phyloP scores from a whole-genome alignment of 2,329 filamentous ascomycete species.

The Tolypocladium tropicale region DNA sequence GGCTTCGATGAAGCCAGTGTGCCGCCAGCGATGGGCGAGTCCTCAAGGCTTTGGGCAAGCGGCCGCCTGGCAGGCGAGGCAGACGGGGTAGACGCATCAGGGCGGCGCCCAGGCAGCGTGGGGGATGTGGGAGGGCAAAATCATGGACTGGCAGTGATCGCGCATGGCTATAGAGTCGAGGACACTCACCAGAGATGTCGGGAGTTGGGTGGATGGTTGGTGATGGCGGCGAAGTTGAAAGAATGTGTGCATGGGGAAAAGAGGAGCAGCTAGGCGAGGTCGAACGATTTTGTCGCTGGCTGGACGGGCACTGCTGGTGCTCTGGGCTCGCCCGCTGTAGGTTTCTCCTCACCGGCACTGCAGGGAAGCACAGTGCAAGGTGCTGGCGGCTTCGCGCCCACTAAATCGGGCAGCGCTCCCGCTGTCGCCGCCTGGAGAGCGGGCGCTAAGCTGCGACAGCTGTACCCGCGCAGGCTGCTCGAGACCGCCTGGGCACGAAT shows the following conservation, averaged over 20 bases:
- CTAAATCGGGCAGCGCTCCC: not conserved
- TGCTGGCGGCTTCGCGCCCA: not conserved
- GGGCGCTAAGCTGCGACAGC: not conserved
- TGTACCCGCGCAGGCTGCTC: not conserved
- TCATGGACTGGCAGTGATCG: conserved; percentile 21
- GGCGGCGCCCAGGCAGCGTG: conserved; percentile 8
- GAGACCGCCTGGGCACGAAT: not conserved
- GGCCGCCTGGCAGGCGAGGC: not conserved
- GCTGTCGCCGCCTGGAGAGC: not conserved
- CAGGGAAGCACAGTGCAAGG: not conserved
- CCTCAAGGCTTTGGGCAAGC: not conserved
- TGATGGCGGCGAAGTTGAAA: conserved; percentile 23
- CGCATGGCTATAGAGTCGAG: conserved; percentile 21
- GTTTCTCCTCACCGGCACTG: not conserved
- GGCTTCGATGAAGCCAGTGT: conserved; percentile 1
- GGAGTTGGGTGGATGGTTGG: conserved; percentile 21
- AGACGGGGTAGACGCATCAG: not conserved
- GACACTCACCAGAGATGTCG: conserved; percentile 26
- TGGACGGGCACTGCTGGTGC: conserved; percentile 1
- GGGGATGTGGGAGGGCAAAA: conserved; percentile 13
- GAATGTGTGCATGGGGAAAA: conserved; percentile 34
- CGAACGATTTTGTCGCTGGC: conserved; percentile 29
- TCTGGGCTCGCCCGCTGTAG: not conserved
- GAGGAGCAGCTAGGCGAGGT: conserved; percentile 28
- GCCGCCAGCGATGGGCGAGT: conserved; percentile 1